Evolutionary conservation across 2,329 filamentous ascomycete genomes (phyloP), one percentile per base, ranked within the genome.

Genomic region (Xylariaceae sp.): DNA sequence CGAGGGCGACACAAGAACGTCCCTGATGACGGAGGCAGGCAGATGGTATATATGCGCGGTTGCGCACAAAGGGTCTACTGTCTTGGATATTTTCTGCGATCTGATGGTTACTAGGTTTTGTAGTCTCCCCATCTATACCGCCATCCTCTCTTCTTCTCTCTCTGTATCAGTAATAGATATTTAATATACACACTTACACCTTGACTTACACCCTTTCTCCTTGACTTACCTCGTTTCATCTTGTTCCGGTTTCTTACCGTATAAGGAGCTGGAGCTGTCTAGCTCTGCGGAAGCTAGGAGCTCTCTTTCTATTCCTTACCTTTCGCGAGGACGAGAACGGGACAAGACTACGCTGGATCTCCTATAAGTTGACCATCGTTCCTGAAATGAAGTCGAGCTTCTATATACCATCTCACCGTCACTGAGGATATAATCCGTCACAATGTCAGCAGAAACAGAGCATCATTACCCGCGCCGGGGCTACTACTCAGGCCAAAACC

Each of bases 401-500:
- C 18, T 15, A 10, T 47, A 11, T 0, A 13, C 11, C 51, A 13
- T 53, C 4, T 18, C n/a, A 3, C 18, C 6, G 5, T 30, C 5
- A 30, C 3, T 30, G 23, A 30, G 23, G 23, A 5, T 30, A 4
- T 30, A 37, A 15, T 13, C 18, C 35, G 2, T 7, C 53, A 44
- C 45, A 59, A 72, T 72, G 70, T 67, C 69, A 17, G 64, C 65
- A 7, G 67, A 71, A 48, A 57, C 70, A 53, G 55, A 72, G 30
- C 69, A 71, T 11, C 59, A 64, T 9, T 59, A 56, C n/a, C 69
- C 69, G 5, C 64, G 56, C 4, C 60, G 65, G 17, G 68, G 67
- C 4, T 88, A 92, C 72, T 97, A 95, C 78, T 93, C 89, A 35
- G 91, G 88, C 55, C 75, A 75, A 60, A 96, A 96, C 73, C 89